Evolutionary conservation across 148 eudicot species (phyloP).

Genomic region (Beta vulgaris): DNA sequence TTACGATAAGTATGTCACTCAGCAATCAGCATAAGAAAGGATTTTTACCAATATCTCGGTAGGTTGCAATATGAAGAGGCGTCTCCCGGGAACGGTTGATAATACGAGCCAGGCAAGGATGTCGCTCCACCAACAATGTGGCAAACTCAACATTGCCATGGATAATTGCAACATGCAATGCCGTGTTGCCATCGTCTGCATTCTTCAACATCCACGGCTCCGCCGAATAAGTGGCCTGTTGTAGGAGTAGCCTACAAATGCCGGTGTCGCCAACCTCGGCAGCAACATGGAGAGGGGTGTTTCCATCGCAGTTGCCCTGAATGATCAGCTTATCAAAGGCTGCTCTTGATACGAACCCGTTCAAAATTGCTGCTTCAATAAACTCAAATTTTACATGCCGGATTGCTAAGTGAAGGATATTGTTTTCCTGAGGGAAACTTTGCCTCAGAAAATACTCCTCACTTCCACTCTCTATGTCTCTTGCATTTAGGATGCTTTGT

Average conservation of each 20-base stretch:
- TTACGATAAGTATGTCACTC: no score
- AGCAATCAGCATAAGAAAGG: not conserved
- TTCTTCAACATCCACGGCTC: not conserved
- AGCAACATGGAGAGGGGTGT: conserved; percentile 8
- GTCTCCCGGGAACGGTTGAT: not conserved
- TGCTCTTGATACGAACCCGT: not conserved
- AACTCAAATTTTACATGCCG: not conserved
- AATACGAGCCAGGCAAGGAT: not conserved
- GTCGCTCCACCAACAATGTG: not conserved
- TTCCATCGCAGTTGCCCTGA: not conserved
- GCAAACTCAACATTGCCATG: not conserved
- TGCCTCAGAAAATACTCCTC: not conserved
- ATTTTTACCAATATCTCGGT: not conserved
- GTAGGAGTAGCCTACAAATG: not conserved
- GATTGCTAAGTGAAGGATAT: not conserved
- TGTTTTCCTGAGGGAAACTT: not conserved
- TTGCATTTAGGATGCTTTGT: not conserved
- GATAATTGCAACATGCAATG: conserved; percentile 7
- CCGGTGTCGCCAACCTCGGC: not conserved
- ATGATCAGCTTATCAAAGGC: not conserved
- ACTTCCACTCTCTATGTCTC: not conserved
- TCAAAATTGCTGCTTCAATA: not conserved
- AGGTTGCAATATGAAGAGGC: not conserved
- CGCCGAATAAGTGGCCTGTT: no score
- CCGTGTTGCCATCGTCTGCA: not conserved